Evolutionary conservation across 2,329 filamentous ascomycete genomes (phyloP).

Genomic region (Microdochium paspali): DNA sequence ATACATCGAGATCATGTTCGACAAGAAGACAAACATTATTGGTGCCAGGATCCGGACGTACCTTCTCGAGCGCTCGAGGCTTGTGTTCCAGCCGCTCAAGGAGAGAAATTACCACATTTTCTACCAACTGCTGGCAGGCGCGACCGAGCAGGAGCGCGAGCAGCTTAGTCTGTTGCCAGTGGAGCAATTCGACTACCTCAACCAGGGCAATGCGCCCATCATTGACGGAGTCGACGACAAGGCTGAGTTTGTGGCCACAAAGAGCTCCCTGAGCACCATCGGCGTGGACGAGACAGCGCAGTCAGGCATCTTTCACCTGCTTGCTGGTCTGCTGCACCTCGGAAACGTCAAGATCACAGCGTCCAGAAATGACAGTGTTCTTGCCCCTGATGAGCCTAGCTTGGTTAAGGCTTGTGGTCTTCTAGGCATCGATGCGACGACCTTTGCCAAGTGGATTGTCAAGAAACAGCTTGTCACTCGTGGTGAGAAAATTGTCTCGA

Average conservation of each 20-base stretch:
- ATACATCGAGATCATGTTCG: slow-evolving; percentile 99
- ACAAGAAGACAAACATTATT: slow-evolving; percentile 89
- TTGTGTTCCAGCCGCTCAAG: slow-evolving; percentile 95
- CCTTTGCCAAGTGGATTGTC: slow-evolving; percentile 96
- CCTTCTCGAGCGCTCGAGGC: slow-evolving; percentile 83
- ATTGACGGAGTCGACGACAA: slow-evolving; percentile 96
- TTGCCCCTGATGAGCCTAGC: slow-evolving; percentile 72
- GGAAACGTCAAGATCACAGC: slow-evolving; percentile 95
- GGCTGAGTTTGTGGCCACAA: slow-evolving; percentile 83
- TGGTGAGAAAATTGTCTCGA: slow-evolving; percentile 95
- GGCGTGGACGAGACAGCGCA: slow-evolving; percentile 71
- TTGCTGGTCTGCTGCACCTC: slow-evolving; percentile 85
- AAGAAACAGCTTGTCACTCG: slow-evolving; percentile 97
- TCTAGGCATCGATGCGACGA: slow-evolving; percentile 74
- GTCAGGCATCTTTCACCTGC: slow-evolving; percentile 75
- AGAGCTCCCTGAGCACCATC: slow-evolving; percentile 78
- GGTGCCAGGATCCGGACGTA: slow-evolving; percentile 97
- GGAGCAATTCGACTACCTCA: slow-evolving; percentile 92
- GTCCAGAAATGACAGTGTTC: slow-evolving; percentile 76
- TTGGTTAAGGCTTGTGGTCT: slow-evolving; percentile 74
- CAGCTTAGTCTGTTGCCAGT: slow-evolving; percentile 71
- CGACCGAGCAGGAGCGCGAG: slow-evolving; percentile 73
- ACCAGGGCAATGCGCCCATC: slow-evolving; percentile 82
- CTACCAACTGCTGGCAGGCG: slow-evolving; percentile 90
- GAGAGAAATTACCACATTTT: slow-evolving; percentile 99